Conservation (phyloP, 345 rosid genomes). For the Lepidium didymum region DNA sequence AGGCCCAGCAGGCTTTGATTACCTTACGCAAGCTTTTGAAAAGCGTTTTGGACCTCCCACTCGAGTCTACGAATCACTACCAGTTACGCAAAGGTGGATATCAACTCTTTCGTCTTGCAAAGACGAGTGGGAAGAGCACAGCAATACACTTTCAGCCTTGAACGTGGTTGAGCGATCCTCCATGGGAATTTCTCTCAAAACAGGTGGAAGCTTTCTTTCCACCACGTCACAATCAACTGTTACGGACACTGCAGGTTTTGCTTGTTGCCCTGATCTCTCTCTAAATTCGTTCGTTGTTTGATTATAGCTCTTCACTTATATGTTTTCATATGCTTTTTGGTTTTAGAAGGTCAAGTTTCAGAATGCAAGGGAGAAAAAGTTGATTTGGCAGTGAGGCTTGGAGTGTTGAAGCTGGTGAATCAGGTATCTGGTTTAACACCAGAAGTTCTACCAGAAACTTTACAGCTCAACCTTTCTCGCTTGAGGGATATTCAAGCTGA, state of each 20-base stretch:
- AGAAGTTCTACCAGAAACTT: slow-evolving; percentile 64
- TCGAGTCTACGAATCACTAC: slow-evolving; percentile 43
- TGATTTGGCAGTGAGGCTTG: slow-evolving; percentile 67
- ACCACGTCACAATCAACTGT: slow-evolving; percentile 12
- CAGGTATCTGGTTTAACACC: slow-evolving; percentile 54
- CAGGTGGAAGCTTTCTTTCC: slow-evolving; percentile 61
- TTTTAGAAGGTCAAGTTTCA: slow-evolving; percentile 37
- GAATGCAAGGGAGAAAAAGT: slow-evolving; percentile 67
- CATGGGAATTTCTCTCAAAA: slow-evolving; percentile 48
- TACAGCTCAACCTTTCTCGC: slow-evolving; percentile 57
- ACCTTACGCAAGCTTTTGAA: slow-evolving; percentile 56
- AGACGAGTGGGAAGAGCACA: slow-evolving; percentile 77
- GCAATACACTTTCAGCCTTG: slow-evolving; percentile 39
- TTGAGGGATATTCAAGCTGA: slow-evolving; percentile 68
- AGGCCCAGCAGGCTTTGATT: slow-evolving; percentile 82
- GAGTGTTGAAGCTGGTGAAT: slow-evolving; percentile 66
- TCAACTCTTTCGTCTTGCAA: slow-evolving; percentile 43
- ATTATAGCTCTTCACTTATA: not conserved
- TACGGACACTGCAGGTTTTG: slow-evolving; percentile 34
- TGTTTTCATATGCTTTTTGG: not conserved
- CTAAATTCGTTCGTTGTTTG: not conserved
- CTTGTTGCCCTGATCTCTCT: slow-evolving; percentile 8
- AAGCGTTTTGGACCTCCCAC: slow-evolving; percentile 47
- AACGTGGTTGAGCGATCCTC: slow-evolving; percentile 38
- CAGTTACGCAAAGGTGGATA: slow-evolving; percentile 56